Base-by-base conservation (phyloP, 2,329 filamentous ascomycete species). In the Hypoxylon sp. region DNA sequence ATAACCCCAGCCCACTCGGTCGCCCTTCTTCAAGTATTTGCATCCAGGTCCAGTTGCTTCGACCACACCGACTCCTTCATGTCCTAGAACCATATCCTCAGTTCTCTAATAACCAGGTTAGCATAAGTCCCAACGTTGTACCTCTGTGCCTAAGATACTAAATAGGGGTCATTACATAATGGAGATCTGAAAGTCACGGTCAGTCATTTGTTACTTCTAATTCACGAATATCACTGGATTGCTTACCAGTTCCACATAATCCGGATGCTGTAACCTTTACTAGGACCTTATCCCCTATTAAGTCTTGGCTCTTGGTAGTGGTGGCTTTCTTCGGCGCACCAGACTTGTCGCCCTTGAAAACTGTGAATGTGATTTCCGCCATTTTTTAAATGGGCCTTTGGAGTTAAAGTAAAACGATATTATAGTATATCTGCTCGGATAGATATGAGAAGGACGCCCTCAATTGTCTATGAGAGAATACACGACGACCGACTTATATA, bases 181-280 rank as follows among this genome's bases (percentile, higher is more conserved):
- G 78, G 6, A 79, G 72, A 66, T 80, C 78, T 65, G 29, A 19
- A 17, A 15, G 54, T 35, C 13, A 2, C 24, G 79, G 70, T 85
- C 82, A 53, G 82, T 71, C 65, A 83, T 85, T 2, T 54, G 4
- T 65, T 17, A 29, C 54, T 37, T 17, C 32, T 10, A 39, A n/a
- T 6, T 27, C 2, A 29, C 27, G 8, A 13, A 29, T 42, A 24
- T 37, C 11, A 17, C 11, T 31, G 15, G 13, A 5, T 6, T 6
- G 48, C 70, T 61, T 29, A 75, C 73, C 75, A 61, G 90, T 92
- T 54, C 87, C 88, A 77, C 91, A 92, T 56, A 92, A 81, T 31
- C 91, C 90, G 1, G 89, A 90, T 64, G 89, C 88, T 15, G 89
- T 92, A 68, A 92, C 82, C 61, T 84, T 85, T 75, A 92, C 76